Evolutionary conservation across 2,329 filamentous ascomycete genomes (phyloP).

Genomic region (Sphaerostilbella broomeana): DNA sequence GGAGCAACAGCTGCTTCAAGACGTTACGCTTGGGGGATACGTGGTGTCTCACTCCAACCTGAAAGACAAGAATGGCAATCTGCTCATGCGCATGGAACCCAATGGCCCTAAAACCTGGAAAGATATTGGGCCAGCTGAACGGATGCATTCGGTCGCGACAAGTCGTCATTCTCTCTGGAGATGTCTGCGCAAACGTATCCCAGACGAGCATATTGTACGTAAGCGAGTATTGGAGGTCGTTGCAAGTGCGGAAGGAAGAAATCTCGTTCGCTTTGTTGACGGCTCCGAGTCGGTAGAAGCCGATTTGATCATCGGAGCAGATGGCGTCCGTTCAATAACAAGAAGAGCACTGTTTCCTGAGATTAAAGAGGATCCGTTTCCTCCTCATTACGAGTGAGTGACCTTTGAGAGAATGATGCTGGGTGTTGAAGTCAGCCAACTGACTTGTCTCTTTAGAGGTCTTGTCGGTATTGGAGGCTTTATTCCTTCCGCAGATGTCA

Average conservation of each 20-base stretch:
- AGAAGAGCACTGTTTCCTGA: constrained; percentile 20
- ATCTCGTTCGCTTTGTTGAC: constrained; percentile 19
- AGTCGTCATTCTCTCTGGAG: constrained; percentile 21
- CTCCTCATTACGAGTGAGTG: constrained; percentile 21
- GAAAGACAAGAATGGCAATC: constrained; percentile 19
- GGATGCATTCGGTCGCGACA: constrained; percentile 18
- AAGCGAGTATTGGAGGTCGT: constrained; percentile 17
- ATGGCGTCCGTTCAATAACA: constrained; percentile 18
- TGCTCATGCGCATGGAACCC: constrained; percentile 17
- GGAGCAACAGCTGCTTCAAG: constrained; percentile 17
- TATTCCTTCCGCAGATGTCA: constrained; percentile 12
- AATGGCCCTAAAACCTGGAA: background rate
- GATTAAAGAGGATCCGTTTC: constrained; percentile 16
- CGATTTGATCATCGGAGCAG: constrained; percentile 22
- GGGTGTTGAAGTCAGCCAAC: background rate
- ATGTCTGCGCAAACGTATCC: constrained; percentile 18
- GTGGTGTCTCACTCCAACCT: constrained; percentile 17
- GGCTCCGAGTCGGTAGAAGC: constrained; percentile 17
- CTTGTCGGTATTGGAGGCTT: constrained; percentile 19
- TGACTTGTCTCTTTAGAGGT: constrained; percentile 7
- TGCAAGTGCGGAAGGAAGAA: constrained; percentile 14
- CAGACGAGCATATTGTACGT: constrained; percentile 16
- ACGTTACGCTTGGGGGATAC: constrained; percentile 20
- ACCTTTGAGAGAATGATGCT: background rate
- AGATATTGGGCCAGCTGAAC: background rate